A percentile compares a stretch with the other conserved stretches of the same genome.
These are phyloP conservation scores for Tricharina praecox DNA, from an alignment of 495 filamentous ascomycete genomes.

Conservation along the genomic window DNA sequence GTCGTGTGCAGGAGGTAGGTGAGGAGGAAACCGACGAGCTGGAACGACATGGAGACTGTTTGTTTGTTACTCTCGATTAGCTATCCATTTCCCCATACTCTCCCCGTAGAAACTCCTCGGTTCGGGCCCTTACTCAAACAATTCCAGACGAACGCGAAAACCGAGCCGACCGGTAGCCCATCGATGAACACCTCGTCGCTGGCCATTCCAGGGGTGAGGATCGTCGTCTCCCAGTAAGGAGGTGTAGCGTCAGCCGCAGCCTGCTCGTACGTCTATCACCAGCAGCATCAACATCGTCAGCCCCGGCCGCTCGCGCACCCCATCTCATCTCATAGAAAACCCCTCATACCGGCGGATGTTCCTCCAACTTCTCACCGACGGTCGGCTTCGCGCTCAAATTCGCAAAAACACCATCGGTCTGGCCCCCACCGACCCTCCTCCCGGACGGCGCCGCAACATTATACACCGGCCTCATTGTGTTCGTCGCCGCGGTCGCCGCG, in stretches of 20 bases:
- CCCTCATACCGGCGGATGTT: conserved; percentile 68
- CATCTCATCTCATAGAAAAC: background rate
- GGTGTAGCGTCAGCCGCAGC: conserved; percentile 91
- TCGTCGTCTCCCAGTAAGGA: conserved; percentile 98
- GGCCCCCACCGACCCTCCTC: conserved; percentile 46
- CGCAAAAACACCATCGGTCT: conserved; percentile 89
- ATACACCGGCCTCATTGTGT: conserved; percentile 30
- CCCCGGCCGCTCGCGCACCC: no score
- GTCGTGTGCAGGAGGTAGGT: conserved; percentile 96
- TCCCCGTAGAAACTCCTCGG: no score
- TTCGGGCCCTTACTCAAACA: conserved; percentile 46
- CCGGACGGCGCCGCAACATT: conserved; percentile 26
- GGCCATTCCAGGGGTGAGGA: conserved; percentile 70
- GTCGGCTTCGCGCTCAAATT: conserved; percentile 88
- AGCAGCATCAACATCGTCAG: conserved; percentile 14
- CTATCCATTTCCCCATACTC: no score
- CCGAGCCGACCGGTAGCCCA: conserved; percentile 82
- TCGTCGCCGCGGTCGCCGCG: conserved; percentile 27
- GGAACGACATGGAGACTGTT: conserved; percentile 93
- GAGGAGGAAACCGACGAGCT: conserved; percentile 88
- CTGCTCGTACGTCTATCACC: conserved; percentile 83
- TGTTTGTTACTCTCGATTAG: no score
- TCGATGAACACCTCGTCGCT: conserved; percentile 93
- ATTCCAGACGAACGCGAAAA: conserved; percentile 97
- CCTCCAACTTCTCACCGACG: conserved; percentile 66